Conservation (phyloP, 1,139 yeast genomes). For the Schwanniomyces etchellsii region DNA sequence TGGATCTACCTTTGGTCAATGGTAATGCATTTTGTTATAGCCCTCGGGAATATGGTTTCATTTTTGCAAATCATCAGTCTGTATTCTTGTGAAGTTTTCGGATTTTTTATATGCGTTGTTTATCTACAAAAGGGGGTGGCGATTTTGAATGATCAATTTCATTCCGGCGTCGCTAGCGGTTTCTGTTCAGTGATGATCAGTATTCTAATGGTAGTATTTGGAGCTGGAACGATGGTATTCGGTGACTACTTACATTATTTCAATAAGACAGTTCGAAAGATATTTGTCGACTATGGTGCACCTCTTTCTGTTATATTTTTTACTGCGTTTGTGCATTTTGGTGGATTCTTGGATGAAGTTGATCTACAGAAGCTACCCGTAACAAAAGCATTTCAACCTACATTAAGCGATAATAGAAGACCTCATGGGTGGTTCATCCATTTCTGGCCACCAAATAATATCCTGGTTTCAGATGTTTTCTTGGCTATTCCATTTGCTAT, state of each 20-base stretch:
- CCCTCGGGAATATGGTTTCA: slow-evolving; percentile 64
- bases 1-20: slow-evolving; percentile 94
- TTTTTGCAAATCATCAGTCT: slow-evolving; percentile 69
- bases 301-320: slow-evolving; percentile 82
- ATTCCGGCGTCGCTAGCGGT: slow-evolving; percentile 48
- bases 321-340: slow-evolving; percentile 88
- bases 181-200: slow-evolving; percentile 74
- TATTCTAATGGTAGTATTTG: slow-evolving; percentile 67
- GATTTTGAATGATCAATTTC: slow-evolving; percentile 68
- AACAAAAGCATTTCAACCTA: slow-evolving; percentile 73
- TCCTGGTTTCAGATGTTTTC: slow-evolving; percentile 70
- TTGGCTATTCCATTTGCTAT: slow-evolving; percentile 91
- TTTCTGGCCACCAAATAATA: slow-evolving; percentile 60
- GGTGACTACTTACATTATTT: slow-evolving; percentile 60
- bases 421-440: slow-evolving; percentile 70
- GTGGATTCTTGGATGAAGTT: slow-evolving; percentile 56
- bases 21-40: slow-evolving; percentile 71
- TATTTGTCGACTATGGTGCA: slow-evolving; percentile 80
- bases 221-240: slow-evolving; percentile 57
- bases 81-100: slow-evolving; percentile 91
- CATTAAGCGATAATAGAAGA: slow-evolving; percentile 33
- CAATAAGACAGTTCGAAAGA: slow-evolving; percentile 53
- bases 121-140: slow-evolving; percentile 89
- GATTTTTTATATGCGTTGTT: slow-evolving; percentile 84
- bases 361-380: slow-evolving; percentile 61